A percentile compares a stretch with the other conserved stretches of the same genome.
Conservation (phyloP, 1,139 yeast species). For the Suhomyces wounanorum region DNA sequence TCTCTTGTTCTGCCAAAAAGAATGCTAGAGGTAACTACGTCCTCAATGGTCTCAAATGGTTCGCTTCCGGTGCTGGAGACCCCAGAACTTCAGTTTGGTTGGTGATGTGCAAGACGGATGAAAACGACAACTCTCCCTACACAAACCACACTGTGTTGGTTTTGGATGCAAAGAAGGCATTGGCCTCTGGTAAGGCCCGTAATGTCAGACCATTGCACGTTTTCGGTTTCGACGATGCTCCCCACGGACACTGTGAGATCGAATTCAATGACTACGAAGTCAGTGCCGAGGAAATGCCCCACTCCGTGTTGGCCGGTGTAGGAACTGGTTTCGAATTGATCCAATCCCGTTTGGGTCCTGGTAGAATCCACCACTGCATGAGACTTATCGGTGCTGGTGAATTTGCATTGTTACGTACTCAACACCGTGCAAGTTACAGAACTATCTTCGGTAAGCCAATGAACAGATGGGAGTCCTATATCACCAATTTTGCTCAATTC, state of each 20-base stretch:
- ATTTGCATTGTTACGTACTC: conserved; percentile 54
- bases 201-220: conserved; percentile 58
- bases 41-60: conserved; percentile 71
- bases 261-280: conserved; percentile 55
- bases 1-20: conserved; percentile 49
- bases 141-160: conserved; percentile 63
- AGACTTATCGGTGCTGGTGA: conserved; percentile 68
- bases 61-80: conserved; percentile 77
- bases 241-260: conserved; percentile 73
- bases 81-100: conserved; percentile 65
- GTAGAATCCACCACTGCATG: conserved; percentile 77
- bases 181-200: conserved; percentile 53
- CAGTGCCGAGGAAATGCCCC: conserved; percentile 41
- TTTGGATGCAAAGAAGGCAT: conserved; percentile 54
- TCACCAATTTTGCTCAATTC: conserved; percentile 54
- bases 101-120: conserved; percentile 65
- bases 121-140: conserved; percentile 35
- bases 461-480: conserved; percentile 55
- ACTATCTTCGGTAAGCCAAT: conserved; percentile 59
- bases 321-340: conserved; percentile 71
- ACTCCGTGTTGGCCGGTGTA: conserved; percentile 46
- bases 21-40: conserved; percentile 54
- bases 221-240: conserved; percentile 71
- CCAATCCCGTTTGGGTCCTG: conserved; percentile 73
- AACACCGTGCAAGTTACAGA: conserved; percentile 57